These are phyloP conservation scores for Peronosclerospora sorghi DNA, from an alignment of 352 stramenopile species.

Conservation along the genomic window DNA sequence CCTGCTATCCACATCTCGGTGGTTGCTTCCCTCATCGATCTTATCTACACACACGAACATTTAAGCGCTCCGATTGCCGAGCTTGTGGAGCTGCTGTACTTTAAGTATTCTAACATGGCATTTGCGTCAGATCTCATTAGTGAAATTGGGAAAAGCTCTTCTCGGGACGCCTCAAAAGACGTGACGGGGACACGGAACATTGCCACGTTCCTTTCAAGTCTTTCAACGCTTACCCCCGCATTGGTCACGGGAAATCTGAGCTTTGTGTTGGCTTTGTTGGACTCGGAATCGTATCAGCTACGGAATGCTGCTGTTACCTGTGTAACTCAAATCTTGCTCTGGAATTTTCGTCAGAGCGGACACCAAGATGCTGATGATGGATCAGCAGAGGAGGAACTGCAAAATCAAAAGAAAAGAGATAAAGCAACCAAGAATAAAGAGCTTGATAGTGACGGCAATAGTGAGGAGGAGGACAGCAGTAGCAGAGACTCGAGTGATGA, in stretches of 20 bases:
- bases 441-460: slow-evolving; percentile 16
- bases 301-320: slow-evolving; percentile 67
- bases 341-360: slow-evolving; percentile 55
- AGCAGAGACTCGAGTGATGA: slow-evolving; percentile 16
- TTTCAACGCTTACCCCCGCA: slow-evolving; percentile 50
- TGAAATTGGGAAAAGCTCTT: slow-evolving; percentile 67
- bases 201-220: slow-evolving; percentile 49
- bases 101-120: slow-evolving; percentile 45
- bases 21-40: slow-evolving; percentile 56
- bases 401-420: too few relatives aligned
- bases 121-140: slow-evolving; percentile 67
- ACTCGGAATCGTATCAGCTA: slow-evolving; percentile 69
- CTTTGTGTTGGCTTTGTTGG: slow-evolving; percentile 62
- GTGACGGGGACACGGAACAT: slow-evolving; percentile 64
- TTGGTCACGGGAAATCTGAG: slow-evolving; percentile 68
- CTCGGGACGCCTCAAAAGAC: slow-evolving; percentile 58
- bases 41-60: slow-evolving; percentile 68
- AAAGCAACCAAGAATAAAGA: slow-evolving; percentile 12
- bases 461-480: slow-evolving; percentile 17
- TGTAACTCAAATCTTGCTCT: slow-evolving; percentile 62
- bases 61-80: slow-evolving; percentile 45
- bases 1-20: slow-evolving; percentile 60
- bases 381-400: too few relatives aligned
- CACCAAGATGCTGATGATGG: slow-evolving; percentile 16
- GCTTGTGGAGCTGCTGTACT: slow-evolving; percentile 48